Base-by-base conservation (phyloP, 2,329 filamentous ascomycete species). In the Diaporthe sp. region DNA sequence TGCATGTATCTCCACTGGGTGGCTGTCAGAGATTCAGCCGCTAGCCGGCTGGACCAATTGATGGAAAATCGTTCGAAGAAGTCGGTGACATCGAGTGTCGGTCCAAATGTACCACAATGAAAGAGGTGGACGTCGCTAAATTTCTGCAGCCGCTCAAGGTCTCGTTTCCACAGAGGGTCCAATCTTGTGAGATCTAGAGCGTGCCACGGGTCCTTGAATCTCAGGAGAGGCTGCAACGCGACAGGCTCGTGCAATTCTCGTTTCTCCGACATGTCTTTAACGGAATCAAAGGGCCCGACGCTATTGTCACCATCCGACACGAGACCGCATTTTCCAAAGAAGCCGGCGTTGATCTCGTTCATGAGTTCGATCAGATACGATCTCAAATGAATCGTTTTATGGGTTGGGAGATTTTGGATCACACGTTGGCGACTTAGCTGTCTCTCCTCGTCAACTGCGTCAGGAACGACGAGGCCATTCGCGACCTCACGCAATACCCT, bases 1-100 rank as follows among this genome's bases (percentile, higher is more conserved):
- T 75, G 56, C 59, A 76, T 75, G 42, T 61, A 51, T 30, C 73
- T 72, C 75, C 73, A 75, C 9, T 73, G 73, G 15, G 50, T 47
- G 35, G 56, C 35, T n/a, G 44, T 69, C 37, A 76, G 70, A 13
- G 70, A 47, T 4, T 76, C 73, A 27, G 70, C 70, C 44, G 53
- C 58, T 50, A 76, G 17, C 22, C 19, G 42, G 35, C 70, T 68
- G 19, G 75, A 75, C 75, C 75, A 76, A 8, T 73, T n/a, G 65
- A 73, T 71, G 53, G 75, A 73, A 15, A 75, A 39, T 6, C 32
- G 47, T 25, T 76, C 75, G 59, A 76, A 76, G 3, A 73, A 7
- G 50, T 71, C 73, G 55, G 59, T 32, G 22, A 68, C 70, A 19
- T 37, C 66, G 5, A 63, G 58, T 15, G 39, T 42, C 3, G 30